These are phyloP conservation scores for Glaciozyma martinii DNA, from an alignment of 768 basidiomycete genomes.

Conservation along the genomic window DNA sequence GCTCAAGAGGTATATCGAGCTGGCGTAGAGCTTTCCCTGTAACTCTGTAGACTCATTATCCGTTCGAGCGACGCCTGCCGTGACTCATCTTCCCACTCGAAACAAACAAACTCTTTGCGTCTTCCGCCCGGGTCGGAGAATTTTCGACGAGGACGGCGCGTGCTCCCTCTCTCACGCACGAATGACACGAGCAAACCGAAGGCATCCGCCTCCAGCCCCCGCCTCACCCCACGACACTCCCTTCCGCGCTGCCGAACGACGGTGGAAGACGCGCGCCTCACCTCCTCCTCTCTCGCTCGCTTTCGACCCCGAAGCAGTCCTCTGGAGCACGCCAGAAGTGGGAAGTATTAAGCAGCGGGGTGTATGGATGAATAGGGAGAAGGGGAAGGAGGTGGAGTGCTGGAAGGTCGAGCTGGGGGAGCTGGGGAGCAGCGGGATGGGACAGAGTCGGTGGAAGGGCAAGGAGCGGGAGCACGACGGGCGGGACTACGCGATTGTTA, in stretches of 20 bases:
- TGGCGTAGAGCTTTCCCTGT: constrained; percentile 17
- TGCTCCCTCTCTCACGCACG: background rate
- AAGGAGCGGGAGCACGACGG: constrained; percentile 10
- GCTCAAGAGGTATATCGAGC: constrained; percentile 30
- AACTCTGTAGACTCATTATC: background rate
- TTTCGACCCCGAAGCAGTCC: background rate
- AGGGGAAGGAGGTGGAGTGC: constrained; percentile 3
- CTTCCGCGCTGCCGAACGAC: constrained; percentile 23
- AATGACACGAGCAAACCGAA: background rate
- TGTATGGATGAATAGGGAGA: background rate
- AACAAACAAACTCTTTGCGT: too few species aligned
- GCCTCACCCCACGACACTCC: background rate
- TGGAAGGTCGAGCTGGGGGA: constrained; percentile 14
- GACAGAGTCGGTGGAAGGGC: constrained; percentile 24
- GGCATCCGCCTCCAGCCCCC: background rate
- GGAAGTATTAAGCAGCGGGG: background rate
- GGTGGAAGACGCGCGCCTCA: constrained; percentile 11
- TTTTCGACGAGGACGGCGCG: too few species aligned
- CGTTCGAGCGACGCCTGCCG: too few species aligned
- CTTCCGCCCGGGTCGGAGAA: background rate
- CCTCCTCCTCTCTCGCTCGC: background rate
- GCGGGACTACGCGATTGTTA: constrained; percentile 15
- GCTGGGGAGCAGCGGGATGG: constrained; percentile 7
- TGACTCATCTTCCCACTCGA: too few species aligned
- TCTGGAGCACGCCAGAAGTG: background rate